Percentiles rank a stretch among this genome's conserved stretches.
phyloP scores from a whole-genome alignment of 257 asterid species.

The Linderniella brevidens region DNA sequence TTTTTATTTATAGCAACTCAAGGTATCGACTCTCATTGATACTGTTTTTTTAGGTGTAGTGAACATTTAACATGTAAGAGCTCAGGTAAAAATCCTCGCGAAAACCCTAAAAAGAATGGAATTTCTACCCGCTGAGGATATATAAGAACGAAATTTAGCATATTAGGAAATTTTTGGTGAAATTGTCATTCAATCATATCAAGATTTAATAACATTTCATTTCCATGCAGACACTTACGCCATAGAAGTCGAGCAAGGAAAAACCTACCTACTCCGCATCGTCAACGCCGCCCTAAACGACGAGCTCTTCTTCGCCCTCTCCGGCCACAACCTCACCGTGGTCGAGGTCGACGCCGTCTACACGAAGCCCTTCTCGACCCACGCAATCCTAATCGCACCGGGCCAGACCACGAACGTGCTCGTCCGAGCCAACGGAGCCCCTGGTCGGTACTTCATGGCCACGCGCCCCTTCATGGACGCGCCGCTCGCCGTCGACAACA shows the following conservation, averaged over 20 bases:
- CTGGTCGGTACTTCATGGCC: slow-evolving; percentile 38
- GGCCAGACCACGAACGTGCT: slow-evolving; percentile 52
- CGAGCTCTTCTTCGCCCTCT: slow-evolving; percentile 44
- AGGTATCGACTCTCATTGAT: too few species aligned
- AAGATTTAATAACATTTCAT: too few species aligned
- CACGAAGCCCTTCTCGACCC: slow-evolving; percentile 36
- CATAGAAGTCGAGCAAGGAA: slow-evolving; percentile 35
- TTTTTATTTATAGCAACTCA: too few species aligned
- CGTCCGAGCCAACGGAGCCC: slow-evolving; percentile 20
- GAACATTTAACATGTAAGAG: too few species aligned
- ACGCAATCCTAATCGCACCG: slow-evolving; percentile 33
- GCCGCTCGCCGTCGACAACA: slow-evolving; percentile 32
- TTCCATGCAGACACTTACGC: slow-evolving; percentile 29
- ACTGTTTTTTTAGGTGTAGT: too few species aligned
- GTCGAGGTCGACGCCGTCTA: slow-evolving; percentile 50
- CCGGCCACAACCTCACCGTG: slow-evolving; percentile 38
- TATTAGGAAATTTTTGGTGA: too few species aligned
- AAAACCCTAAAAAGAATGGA: too few species aligned
- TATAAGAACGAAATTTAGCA: too few species aligned
- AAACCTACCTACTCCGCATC: slow-evolving; percentile 38
- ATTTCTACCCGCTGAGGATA: too few species aligned
- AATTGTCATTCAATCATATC: too few species aligned
- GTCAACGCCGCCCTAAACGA: slow-evolving; percentile 54
- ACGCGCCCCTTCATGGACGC: slow-evolving; percentile 44
- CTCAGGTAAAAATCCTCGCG: too few species aligned